Base-by-base conservation (phyloP, 192 early-diverging fungal species). In the Umbelopsis sp. region DNA sequence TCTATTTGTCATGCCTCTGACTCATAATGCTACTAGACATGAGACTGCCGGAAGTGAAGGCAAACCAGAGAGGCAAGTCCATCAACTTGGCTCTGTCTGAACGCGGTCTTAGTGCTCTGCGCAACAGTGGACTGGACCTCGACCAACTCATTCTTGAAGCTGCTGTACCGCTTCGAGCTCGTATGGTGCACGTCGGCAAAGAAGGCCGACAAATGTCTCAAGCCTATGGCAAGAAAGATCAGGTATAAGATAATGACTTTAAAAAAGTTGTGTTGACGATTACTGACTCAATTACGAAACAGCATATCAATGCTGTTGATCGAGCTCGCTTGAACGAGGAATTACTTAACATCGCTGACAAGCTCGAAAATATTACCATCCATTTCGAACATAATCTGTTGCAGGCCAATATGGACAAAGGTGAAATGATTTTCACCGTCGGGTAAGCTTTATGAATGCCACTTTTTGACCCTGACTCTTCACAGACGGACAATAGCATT, bases 291-390 rank as follows among this genome's bases (percentile, higher is more conserved):
- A 9, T 52, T 33, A 49, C n/a, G 20, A 51, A 37, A 33, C 68
- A 94, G 89, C 91, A 91, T 78, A 99, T 97, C 75, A 95, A 99
- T 87, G 95, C 95, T 41, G 89, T 97, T 0, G 95, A 95, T 74
- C 85, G 97, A 45, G 91, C 90, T 61, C 74, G 81, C 48, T 84
- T 97, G 50, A 96, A 96, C 77, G 85, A 90, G 75, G 81, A 89
- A 30, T 83, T 99, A 30, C 86, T 99, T 55, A 86, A 86, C 49
- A 86, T 82, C 44, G 93, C 91, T 1, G 91, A 91, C 61, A 72
- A 80, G 46, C 84, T 87, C 61, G 61, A 73, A 7, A 89, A 90
- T 68, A 92, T 97, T 20, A 82, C 78, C 3, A 66, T 99, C 27
- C 78, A 90, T 78, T 99, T 99, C 72, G 70, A 89, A 66, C 85